Evolutionary conservation across 345 rosid species (phyloP), one percentile per base, ranked within the genome.

Genomic region (Aethionema arabicum): DNA sequence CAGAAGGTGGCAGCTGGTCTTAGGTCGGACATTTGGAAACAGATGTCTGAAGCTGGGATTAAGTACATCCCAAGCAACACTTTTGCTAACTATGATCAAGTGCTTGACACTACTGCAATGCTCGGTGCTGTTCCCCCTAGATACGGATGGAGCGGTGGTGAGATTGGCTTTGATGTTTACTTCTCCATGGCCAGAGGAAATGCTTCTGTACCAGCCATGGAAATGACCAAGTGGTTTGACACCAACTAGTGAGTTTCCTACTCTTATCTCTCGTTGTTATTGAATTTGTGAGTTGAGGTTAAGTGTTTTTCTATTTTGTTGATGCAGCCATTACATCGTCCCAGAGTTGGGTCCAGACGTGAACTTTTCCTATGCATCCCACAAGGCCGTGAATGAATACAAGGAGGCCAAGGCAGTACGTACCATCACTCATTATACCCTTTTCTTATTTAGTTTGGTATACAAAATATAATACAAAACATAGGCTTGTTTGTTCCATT

Each of bases 151-250:
- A 81, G 65, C 11, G 84, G 82, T 59, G 98, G 93, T 2, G 95
- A 92, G 91, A 92, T 92, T 7, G 96, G 87, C 5, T 81, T 85
- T 0, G 91, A 83, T 52, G 73, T 77, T 42, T 92, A 78, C 83
- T 92, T 92, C 77, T 92, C 98, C 51, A 89, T 92, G 96, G 98
- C 96, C 58, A 86, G 98, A 81, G 98, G 98, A 48, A 92, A 92
- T 56, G 98, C 98, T 73, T 67, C 91, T 46, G 95, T 85, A 4
- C 97, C 98, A 1, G 98, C 98, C 38, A 92, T 92, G 98, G 98
- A 92, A 72, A 92, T 92, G 98, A 92, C 97, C 78, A 92, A 92
- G 91, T 92, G 98, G 98, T 89, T 92, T 59, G 98, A 92, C 82
- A 92, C 98, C 81, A 92, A 92, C 89, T 92, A 92, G 98, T 92